Percentiles rank a stretch among this genome's conserved stretches.
These are phyloP conservation scores for Verticillium dahliae DNA, from an alignment of 2,329 filamentous ascomycete species.

Conservation along the genomic window DNA sequence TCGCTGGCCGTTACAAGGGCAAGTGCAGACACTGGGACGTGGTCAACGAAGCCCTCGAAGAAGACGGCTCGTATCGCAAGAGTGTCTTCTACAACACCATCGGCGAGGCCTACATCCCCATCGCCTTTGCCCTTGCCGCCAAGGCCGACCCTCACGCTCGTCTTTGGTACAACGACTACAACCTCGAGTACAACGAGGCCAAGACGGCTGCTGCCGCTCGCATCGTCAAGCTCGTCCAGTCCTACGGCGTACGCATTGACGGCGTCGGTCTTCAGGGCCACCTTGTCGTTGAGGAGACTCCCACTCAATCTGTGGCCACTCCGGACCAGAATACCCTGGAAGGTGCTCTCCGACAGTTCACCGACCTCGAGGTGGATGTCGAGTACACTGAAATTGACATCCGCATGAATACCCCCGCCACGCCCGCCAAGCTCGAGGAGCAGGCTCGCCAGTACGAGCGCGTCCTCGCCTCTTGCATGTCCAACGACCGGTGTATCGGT, in stretches of 20 bases:
- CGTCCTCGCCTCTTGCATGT: constrained; percentile 7
- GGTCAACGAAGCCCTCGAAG: constrained; percentile 54
- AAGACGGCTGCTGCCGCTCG: constrained; percentile 38
- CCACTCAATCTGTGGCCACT: constrained; percentile 24
- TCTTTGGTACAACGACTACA: constrained; percentile 54
- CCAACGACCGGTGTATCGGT: constrained; percentile 17
- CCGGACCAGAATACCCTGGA: constrained; percentile 20
- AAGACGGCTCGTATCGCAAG: constrained; percentile 46
- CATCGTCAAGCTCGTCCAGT: constrained; percentile 37
- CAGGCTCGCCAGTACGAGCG: constrained; percentile 21
- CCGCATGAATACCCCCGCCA: constrained; percentile 25
- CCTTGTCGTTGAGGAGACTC: constrained; percentile 46
- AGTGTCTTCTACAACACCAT: constrained; percentile 49
- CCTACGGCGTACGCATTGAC: constrained; percentile 49
- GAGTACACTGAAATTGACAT: constrained; percentile 51
- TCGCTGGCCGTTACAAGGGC: constrained; percentile 50
- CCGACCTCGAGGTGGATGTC: constrained; percentile 37
- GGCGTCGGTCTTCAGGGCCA: constrained; percentile 58
- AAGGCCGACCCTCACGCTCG: constrained; percentile 48
- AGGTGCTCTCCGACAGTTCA: constrained; percentile 31
- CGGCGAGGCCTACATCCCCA: constrained; percentile 48
- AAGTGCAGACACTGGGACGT: constrained; percentile 61
- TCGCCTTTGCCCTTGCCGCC: constrained; percentile 50
- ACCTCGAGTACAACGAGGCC: constrained; percentile 45
- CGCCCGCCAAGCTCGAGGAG: constrained; percentile 18